Evolutionary conservation across 306 rosid genomes (phyloP), one percentile per base, ranked within the genome.

Genomic region (Begonia fuchsioides): DNA sequence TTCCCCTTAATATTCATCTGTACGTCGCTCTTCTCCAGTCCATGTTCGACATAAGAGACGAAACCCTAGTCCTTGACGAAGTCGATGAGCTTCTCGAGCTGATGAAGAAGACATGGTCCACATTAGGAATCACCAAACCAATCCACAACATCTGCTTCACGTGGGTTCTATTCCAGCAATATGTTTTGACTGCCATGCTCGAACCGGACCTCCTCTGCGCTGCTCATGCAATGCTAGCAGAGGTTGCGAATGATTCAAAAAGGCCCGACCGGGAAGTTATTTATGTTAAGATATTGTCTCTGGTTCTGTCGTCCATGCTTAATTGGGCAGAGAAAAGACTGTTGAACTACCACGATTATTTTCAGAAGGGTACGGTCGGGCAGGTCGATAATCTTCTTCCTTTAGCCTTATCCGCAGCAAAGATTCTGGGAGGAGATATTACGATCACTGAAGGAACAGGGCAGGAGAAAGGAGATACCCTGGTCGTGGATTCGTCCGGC

Each of bases 31-130:
- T 90, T 20, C 93, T 90, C 39, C 92, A 77, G 40, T 46, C 96
- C 2, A 50, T 90, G 8, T 90, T 85, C 35, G 98, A 90, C 55
- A 13, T 59, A n/a, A 61, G 92, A 15, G 98, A 90, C 3, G 98
- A 90, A 32, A 77, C 96, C 0, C 54, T 75, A 47, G 98, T 90
- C 38, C 92, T 90, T 7, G 98, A 90, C 35, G 95, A 90, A 54
- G 92, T 90, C 14, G 98, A 90, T 17, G 98, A 90, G 72, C 65
- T 90, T 0, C 79, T 90, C 3, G 98, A 90, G 66, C 66, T 90
- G 17, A 82, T 90, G 69, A 82, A 85, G 68, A 90, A 85, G 61
- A 79, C 94, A 0, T 90, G 98, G 98, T 67, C 92, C 3, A 82
- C 82, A 0, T 53, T 90, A 41, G 95, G 98, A 12, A 79, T 85